Evolutionary conservation across 352 stramenopile species (phyloP), one percentile per base, ranked within the genome.

Genomic region (Thalassiosira exigua): DNA sequence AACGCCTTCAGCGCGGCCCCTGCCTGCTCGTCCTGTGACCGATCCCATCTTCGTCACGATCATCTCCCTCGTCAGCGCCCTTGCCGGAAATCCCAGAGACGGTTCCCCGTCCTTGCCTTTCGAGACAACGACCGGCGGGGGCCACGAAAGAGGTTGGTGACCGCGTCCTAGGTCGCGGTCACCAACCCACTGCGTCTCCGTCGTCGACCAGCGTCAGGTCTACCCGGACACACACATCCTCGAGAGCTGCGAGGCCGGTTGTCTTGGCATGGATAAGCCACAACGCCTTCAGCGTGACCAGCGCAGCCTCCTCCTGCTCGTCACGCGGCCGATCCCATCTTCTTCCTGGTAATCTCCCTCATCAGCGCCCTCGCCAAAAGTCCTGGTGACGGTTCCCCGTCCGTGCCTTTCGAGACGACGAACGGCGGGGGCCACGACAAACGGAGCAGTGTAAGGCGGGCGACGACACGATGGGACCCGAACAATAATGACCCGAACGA

Each of bases 231-330:
- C 65, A 85, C 7, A 77, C 62, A 82, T 81, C 58, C 44, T 61
- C 27, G 11, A 71, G 21, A n/a, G 44, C 24, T 19, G 59, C 69
- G 33, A 64, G 66, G 29, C 50, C 68, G 21, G 32, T 75, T 22
- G 39, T 46, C 30, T 74, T 22, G 5, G 69, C 29, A 51, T 76
- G 39, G 11, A 84, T 65, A 22, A 75, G 82, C 22, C 79, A 79
- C 22, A 90, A 64, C 12, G 2, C 26, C 19, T 75, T 87, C 76
- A 52, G 93, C 73, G 57, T 85, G 88, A 24, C 53, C 60, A 19
- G 52, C 24, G 21, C 80, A 61, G 19, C 57, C 66, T 5, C 39
- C 1, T 46, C 42, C 42, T 93, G 73, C 0, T 87, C 68, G 17
- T 93, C 71, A 27, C 76, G 58, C 30, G n/a, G n/a, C n/a, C n/a